Conservation (phyloP, 192 early-diverging fungal genomes). For the Rhizoclosmatium globosum region DNA sequence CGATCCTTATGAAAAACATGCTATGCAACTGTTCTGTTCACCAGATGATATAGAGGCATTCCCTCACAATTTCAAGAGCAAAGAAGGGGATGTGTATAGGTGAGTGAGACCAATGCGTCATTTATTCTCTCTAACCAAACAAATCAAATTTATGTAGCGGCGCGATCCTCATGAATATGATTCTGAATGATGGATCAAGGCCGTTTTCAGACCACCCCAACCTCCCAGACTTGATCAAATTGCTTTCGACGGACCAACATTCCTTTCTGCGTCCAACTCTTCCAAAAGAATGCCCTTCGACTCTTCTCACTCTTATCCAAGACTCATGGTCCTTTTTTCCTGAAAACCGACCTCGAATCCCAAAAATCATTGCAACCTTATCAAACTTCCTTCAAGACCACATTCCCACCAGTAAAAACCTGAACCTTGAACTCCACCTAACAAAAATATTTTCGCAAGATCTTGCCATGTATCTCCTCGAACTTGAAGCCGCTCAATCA, state of each 20-base stretch:
- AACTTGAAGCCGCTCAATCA: constrained; percentile 20
- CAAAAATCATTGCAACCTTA: not conserved
- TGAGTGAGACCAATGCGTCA: not conserved
- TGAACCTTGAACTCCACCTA: not conserved
- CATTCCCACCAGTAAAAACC: not conserved
- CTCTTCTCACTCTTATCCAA: constrained; percentile 9
- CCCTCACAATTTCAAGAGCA: not conserved
- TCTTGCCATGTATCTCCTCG: not conserved
- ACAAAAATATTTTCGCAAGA: constrained; percentile 8
- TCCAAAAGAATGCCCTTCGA: not conserved
- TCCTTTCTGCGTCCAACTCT: not conserved
- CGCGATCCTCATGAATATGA: constrained; percentile 36
- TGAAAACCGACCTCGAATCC: not conserved
- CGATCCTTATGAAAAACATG: constrained; percentile 10
- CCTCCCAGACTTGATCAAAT: not conserved
- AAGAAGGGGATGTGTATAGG: constrained; percentile 35
- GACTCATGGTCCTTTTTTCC: constrained; percentile 20
- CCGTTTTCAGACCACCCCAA: constrained; percentile 20
- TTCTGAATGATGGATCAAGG: constrained; percentile 7
- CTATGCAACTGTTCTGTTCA: not conserved
- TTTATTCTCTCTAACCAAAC: not conserved
- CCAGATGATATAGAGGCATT: constrained; percentile 15
- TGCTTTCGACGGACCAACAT: not conserved
- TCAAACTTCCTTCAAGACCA: not conserved
- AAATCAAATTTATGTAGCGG: no score